Evolutionary conservation across 2,329 filamentous ascomycete genomes (phyloP), one percentile per base, ranked within the genome.

Genomic region (Cercospora janseana): DNA sequence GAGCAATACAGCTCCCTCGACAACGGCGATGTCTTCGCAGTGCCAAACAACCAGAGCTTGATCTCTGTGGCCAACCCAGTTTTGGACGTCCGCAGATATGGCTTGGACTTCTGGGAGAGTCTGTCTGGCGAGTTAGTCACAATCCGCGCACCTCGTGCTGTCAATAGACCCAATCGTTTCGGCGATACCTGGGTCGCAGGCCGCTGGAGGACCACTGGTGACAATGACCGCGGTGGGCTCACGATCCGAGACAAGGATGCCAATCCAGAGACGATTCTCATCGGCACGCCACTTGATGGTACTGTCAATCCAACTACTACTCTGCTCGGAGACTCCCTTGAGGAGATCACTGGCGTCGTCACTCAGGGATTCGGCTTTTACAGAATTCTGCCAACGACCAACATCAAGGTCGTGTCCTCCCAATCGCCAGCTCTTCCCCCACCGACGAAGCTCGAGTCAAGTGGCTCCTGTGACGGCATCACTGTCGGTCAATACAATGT

Each of bases 81-180:
- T 10, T 74, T 88, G 29, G 66, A 84, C 53, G 84, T 84, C 2
- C 69, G 70, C 16, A 69, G 72, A 32, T 88, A 83, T 61, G 85
- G 85, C 2, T 71, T 88, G 23, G 85, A 88, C 65, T 88, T 87
- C 63, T 88, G 85, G 85, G 82, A 88, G 74, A 83, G 79, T 55
- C 68, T 88, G 51, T 74, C 72, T 46, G 85, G 84, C 21, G 82
- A 87, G 67, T 72, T 87, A 6, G 83, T 88, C 10, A 86, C 80
- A 0, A 70, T 88, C 38, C 74, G 74, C 57, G 74, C 69, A 37
- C 78, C 81, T 1, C 75, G 71, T 9, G 81, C 79, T 34, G 67
- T 87, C 37, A 74, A 76, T 43, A 79, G 79, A 48, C 80, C 85
- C 2, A 87, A 83, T 63, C 71, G 67, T 46, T 87, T 76, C 61